phyloP scores from a whole-genome alignment of 192 early-diverging fungal species.

The Coemansia sp. region DNA sequence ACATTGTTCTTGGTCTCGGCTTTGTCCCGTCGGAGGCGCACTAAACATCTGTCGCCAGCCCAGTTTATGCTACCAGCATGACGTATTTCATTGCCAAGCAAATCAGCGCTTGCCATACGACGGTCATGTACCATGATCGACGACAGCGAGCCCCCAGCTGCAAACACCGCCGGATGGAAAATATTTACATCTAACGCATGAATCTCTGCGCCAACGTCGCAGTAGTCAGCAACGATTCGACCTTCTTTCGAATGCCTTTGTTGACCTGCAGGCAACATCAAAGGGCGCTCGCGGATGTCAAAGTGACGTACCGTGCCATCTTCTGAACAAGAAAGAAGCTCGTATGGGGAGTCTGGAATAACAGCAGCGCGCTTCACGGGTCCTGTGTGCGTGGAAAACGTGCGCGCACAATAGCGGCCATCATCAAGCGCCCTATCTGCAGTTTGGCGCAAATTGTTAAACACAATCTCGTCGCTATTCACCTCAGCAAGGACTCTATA shows the following conservation, averaged over 20 bases:
- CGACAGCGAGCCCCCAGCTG: constrained; percentile 58
- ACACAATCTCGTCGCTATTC: constrained; percentile 2
- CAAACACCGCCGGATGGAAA: constrained; percentile 56
- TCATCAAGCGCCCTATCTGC: constrained; percentile 12
- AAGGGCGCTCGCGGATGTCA: constrained; percentile 54
- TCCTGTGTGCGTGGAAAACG: constrained; percentile 55
- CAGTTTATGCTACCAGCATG: constrained; percentile 7
- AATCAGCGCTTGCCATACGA: constrained; percentile 28
- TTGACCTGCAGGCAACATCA: constrained; percentile 4
- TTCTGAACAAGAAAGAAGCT: constrained; percentile 61
- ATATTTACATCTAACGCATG: constrained; percentile 56
- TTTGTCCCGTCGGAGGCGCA: constrained; percentile 26
- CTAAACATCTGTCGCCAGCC: constrained; percentile 37
- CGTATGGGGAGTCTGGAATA: constrained; percentile 51
- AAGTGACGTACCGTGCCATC: constrained; percentile 61
- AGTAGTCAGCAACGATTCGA: constrained; percentile 55
- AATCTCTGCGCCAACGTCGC: constrained; percentile 43
- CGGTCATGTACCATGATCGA: constrained; percentile 56
- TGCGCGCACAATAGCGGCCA: constrained; percentile 30
- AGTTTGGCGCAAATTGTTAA: not conserved
- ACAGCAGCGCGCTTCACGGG: constrained; percentile 55
- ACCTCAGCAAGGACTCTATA: constrained; percentile 17
- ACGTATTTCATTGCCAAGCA: not conserved
- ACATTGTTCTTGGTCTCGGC: constrained; percentile 3
- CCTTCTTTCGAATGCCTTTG: constrained; percentile 9